Evolutionary conservation across 2,329 filamentous ascomycete genomes (phyloP).

Genomic region (Macrophomina phaseolina): DNA sequence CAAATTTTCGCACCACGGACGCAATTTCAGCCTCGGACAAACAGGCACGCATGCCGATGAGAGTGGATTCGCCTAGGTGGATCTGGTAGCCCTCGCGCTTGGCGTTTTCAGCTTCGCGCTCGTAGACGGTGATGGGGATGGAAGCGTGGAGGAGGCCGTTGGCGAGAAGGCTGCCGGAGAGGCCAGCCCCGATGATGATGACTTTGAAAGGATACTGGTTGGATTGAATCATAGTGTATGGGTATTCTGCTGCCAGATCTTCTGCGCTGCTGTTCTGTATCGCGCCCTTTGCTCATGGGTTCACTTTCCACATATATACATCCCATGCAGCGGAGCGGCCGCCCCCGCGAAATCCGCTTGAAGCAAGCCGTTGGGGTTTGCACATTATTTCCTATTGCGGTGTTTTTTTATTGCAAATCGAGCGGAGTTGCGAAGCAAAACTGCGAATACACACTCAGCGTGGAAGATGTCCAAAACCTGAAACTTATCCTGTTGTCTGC

Average conservation of each 20-base stretch:
- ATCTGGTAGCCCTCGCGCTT: background rate
- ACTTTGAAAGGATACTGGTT: background rate
- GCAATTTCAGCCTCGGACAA: background rate
- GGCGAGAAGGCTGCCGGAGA: background rate
- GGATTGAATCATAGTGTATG: background rate
- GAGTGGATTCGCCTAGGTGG: background rate
- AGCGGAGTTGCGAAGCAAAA: no score
- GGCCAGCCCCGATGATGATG: slow-evolving; percentile 1
- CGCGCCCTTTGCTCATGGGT: no score
- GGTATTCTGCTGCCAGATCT: background rate
- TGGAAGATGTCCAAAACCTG: no score
- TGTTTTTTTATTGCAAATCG: no score
- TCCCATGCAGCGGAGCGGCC: background rate
- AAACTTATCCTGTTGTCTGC: no score
- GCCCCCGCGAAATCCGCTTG: background rate
- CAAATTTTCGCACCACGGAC: slow-evolving; percentile 4
- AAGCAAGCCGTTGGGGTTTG: no score
- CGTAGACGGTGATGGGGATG: background rate
- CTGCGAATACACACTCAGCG: no score
- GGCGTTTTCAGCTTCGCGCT: background rate
- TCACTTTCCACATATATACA: background rate
- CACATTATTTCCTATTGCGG: no score
- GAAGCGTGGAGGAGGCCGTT: background rate
- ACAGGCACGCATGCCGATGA: background rate
- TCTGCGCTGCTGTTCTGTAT: no score